Evolutionary conservation across 768 basidiomycete genomes (phyloP).

Genomic region (Mycena crocata): DNA sequence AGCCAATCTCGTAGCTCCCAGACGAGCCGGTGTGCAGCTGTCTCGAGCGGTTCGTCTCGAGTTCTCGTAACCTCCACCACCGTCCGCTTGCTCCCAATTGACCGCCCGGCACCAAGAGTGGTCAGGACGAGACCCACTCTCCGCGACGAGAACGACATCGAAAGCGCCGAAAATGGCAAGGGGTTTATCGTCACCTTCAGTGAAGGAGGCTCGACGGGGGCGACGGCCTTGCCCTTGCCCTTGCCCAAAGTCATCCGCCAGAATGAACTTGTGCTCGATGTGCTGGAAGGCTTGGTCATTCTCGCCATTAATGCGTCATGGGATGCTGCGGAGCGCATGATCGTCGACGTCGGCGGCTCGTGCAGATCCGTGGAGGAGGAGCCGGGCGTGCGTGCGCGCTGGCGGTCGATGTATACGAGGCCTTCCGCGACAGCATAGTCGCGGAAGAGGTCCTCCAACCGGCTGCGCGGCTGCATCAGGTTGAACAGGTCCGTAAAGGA

Average conservation of each 20-base stretch:
- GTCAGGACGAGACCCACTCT: conserved; percentile 53
- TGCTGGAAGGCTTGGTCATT: conserved; percentile 4
- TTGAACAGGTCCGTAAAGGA: conserved; percentile 84
- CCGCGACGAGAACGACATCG: conserved; percentile 57
- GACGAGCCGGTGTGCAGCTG: conserved; percentile 63
- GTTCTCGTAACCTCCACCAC: conserved; percentile 64
- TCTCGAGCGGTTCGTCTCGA: conserved; percentile 68
- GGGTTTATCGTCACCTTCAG: conserved; percentile 40
- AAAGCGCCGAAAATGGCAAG: conserved; percentile 52
- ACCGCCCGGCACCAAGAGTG: conserved; percentile 34
- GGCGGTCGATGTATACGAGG: conserved; percentile 46
- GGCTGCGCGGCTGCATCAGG: conserved; percentile 76
- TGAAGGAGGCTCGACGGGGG: conserved; percentile 11
- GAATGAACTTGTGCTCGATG: conserved; percentile 23
- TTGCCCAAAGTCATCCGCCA: conserved; percentile 26
- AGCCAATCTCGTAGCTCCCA: conserved; percentile 61
- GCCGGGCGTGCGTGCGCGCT: conserved; percentile 21
- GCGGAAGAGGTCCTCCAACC: conserved; percentile 79
- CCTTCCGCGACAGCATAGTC: conserved; percentile 53
- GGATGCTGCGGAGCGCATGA: conserved; percentile 33
- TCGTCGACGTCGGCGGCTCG: conserved; percentile 18
- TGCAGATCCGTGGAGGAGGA: conserved; percentile 13
- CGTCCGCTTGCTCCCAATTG: conserved; percentile 55
- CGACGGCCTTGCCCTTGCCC: conserved; percentile 16
- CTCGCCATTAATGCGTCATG: conserved; percentile 25